Conservation (phyloP, 2,329 filamentous ascomycete species). For the Hyphodiscus sp. region DNA sequence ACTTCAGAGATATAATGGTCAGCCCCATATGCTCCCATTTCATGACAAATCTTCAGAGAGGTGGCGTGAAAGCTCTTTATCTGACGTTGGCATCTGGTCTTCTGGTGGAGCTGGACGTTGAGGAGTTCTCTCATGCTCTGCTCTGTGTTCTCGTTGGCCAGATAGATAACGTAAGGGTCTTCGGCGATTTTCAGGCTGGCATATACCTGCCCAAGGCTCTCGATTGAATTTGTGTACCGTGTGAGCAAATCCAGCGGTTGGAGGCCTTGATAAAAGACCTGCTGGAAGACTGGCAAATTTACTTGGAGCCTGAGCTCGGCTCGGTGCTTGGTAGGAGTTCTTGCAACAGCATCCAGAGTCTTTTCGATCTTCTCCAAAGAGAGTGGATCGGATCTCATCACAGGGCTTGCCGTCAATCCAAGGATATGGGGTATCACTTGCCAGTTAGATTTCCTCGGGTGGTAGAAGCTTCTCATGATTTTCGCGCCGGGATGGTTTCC, state of each 20-base stretch:
- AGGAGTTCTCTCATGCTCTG: slow-evolving; percentile 35
- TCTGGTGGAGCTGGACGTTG: slow-evolving; percentile 35
- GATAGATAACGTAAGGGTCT: slow-evolving; percentile 52
- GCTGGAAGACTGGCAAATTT: slow-evolving; percentile 22
- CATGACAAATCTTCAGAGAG: slow-evolving; percentile 42
- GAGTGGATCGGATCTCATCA: slow-evolving; percentile 24
- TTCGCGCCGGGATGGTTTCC: slow-evolving; percentile 25
- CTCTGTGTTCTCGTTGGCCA: slow-evolving; percentile 38
- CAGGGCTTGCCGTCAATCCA: slow-evolving; percentile 29
- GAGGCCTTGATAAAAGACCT: slow-evolving; percentile 13
- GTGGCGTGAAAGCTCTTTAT: slow-evolving; percentile 48
- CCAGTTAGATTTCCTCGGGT: slow-evolving; percentile 14
- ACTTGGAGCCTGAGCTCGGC: slow-evolving; percentile 36
- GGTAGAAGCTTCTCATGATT: slow-evolving; percentile 29
- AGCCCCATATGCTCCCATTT: slow-evolving; percentile 63
- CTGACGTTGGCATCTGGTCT: slow-evolving; percentile 49
- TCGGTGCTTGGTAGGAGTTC: slow-evolving; percentile 48
- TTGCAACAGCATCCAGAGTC: slow-evolving; percentile 50
- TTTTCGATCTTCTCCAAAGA: slow-evolving; percentile 36
- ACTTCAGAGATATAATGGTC: slow-evolving; percentile 54
- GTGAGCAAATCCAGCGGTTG: not conserved
- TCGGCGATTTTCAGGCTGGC: slow-evolving; percentile 45
- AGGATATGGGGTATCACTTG: slow-evolving; percentile 25
- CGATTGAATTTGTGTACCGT: slow-evolving; percentile 12
- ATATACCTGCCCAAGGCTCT: slow-evolving; percentile 17